These are phyloP conservation scores for Botryosphaeria agaves DNA, from an alignment of 2,329 filamentous ascomycete species.

Conservation along the genomic window DNA sequence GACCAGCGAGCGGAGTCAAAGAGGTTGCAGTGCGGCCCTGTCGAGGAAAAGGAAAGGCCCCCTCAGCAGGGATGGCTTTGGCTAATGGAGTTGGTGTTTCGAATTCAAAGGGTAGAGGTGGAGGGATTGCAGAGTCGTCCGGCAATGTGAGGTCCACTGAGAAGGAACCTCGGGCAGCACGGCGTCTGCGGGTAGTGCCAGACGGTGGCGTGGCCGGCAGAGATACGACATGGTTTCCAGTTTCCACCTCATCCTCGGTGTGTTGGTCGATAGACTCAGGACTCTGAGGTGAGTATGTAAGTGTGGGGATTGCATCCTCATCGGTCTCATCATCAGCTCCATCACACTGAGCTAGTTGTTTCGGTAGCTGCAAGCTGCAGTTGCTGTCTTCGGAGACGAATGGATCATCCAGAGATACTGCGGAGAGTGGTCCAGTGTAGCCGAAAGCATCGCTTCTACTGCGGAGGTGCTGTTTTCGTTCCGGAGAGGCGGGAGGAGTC, in stretches of 20 bases:
- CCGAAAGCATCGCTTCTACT: too few relatives aligned
- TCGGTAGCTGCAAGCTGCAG: background rate
- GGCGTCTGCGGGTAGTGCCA: too few relatives aligned
- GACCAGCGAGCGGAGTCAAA: constrained; percentile 3
- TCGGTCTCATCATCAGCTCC: background rate
- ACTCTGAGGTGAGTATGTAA: background rate
- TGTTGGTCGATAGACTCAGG: background rate
- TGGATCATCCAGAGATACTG: too few relatives aligned
- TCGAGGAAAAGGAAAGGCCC: constrained; percentile 7
- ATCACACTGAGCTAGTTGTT: background rate
- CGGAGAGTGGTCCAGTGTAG: too few relatives aligned
- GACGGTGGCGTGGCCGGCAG: too few relatives aligned
- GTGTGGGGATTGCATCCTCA: background rate
- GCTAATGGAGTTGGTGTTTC: constrained; percentile 3
- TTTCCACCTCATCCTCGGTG: too few relatives aligned
- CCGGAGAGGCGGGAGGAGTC: too few relatives aligned
- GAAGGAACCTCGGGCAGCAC: background rate
- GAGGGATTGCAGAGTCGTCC: background rate
- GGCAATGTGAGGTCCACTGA: constrained; percentile 2
- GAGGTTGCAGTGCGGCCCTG: constrained; percentile 1
- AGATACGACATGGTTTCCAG: too few relatives aligned
- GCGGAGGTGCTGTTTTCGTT: too few relatives aligned
- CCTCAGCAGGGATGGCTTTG: constrained; percentile 2
- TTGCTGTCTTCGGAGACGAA: too few relatives aligned
- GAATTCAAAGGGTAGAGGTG: background rate